Conservation (phyloP, 345 rosid species). For the Fremontodendron californicum region DNA sequence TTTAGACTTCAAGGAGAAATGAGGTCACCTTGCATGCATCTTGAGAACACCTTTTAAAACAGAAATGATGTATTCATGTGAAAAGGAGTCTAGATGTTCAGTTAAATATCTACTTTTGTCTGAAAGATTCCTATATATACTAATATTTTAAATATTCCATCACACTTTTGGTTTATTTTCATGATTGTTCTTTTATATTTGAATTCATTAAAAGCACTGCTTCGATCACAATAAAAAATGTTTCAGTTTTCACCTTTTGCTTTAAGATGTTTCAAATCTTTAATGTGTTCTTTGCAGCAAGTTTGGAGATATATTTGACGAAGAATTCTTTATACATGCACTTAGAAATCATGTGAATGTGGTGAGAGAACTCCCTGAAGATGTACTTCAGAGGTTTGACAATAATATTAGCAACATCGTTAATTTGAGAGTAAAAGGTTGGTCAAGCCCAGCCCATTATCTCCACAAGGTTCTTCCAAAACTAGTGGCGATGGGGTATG, state of each 20-base stretch:
- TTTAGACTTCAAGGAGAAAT: neutral
- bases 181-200: slow-evolving; percentile 2
- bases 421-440: slow-evolving; percentile 86
- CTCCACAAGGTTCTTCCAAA: slow-evolving; percentile 89
- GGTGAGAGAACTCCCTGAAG: slow-evolving; percentile 73
- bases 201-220: neutral
- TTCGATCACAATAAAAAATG: neutral
- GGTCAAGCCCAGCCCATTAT: slow-evolving; percentile 88
- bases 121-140: neutral
- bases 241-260: neutral
- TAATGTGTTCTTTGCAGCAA: slow-evolving; percentile 53
- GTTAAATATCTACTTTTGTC: neutral
- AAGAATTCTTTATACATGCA: slow-evolving; percentile 74
- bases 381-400: slow-evolving; percentile 73
- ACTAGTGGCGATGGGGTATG: slow-evolving; percentile 65
- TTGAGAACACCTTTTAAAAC: neutral
- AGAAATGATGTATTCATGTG: neutral
- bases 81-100: neutral
- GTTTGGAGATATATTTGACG: slow-evolving; percentile 81
- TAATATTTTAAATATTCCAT: neutral
- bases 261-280: neutral
- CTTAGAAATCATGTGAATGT: slow-evolving; percentile 75
- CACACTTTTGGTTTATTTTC: neutral
- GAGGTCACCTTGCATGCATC: neutral
- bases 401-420: slow-evolving; percentile 87